Base-by-base conservation (phyloP, 139 green algal species). In the Chlamydomonas sp. region DNA sequence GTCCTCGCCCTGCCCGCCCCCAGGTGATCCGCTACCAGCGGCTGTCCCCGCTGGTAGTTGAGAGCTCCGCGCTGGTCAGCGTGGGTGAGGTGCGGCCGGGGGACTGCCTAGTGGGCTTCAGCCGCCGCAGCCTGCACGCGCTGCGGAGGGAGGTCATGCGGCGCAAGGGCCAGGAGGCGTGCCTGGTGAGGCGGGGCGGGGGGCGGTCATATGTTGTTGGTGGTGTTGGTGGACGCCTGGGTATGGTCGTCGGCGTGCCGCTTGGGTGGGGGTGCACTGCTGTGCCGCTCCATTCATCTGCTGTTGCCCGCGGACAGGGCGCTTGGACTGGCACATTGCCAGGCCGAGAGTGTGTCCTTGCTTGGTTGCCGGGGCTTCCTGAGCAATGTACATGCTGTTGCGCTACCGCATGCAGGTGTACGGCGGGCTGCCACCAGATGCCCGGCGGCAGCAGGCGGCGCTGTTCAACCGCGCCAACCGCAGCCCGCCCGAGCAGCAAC, bases 61-160 rank as follows among this genome's bases (percentile, higher is more conserved):
- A 95, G 72, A 60, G 60, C 0, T 5, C 76, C n/a, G 60, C 63
- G 17, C 79, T 93, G 90, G 83, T 79, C 57, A 77, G 78, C 17
- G 87, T 93, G 74, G 66, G 14, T 0, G 85, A 77, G 20, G 93
- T 98, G 63, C 77, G 95, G 92, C 87, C 92, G 4, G 98, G 98
- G 0, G 98, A 99, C 93, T 98, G 94, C 85, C 85, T 99, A 6
- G 97, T 99, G 17, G 97, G 96, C 57, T 99, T 99, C 90, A 89
- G 79, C 0, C 77, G 88, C 61, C 15, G 88, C 5, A 63, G 18
- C 1, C 81, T 91, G 88, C 88, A 91, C 20, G 88, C 17, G 57
- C 71, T 91, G 62, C 75, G 86, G 83, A 74, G 88, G 61, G 88
- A 91, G 78, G 88, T 90, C 79, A 31, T 72, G 79, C 63, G 86